Evolutionary conservation across 202 grass and related monocot species (phyloP), one percentile per base, ranked within the genome.

Genomic region (Hordeum pubiflorum): DNA sequence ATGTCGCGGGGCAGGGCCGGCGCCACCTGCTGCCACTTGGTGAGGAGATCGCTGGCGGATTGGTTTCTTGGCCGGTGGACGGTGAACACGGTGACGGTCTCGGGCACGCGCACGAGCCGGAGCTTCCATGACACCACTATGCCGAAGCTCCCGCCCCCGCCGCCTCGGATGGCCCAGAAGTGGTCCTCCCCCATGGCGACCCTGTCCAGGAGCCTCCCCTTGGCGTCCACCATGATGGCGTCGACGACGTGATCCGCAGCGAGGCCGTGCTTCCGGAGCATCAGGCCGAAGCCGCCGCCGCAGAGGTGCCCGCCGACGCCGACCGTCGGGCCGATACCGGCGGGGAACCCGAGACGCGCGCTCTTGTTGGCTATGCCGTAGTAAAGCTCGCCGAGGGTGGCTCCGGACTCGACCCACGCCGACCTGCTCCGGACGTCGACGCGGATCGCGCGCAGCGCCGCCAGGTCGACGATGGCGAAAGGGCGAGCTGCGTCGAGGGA

Each of bases 91-190:
- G 89, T 66, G 83, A 94, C 89, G 10, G 9, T 76, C 20, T 67
- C 68, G 2, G 89, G 91, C 17, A 94, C 89, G 36, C 50, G 67
- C 56, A 94, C 89, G 0, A 94, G 82, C 54, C 31, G 76, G 18
- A 94, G 62, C 87, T 94, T 89, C 84, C 89, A 91, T 10, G 70
- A 89, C 26, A 91, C 18, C 11, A 97, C 82, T 63, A 93, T 21
- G 79, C 93, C 89, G 59, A 93, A 97, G 82, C 82, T 93, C 34
- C 79, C 85, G 32, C 88, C 93, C 3, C 88, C 91, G 22, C 93
- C 93, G 3, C 93, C 88, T 3, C 89, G 67, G 48, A 91, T 89
- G 44, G 90, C 93, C 89, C 93, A 95, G 68, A 90, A 95, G 40
- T 86, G 77, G 61, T 82, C 85, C 71, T 90, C 80, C n/a, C 89